These are phyloP conservation scores for Nelumbo lutea DNA, from an alignment of 164 flowering plant species.

Conservation along the genomic window DNA sequence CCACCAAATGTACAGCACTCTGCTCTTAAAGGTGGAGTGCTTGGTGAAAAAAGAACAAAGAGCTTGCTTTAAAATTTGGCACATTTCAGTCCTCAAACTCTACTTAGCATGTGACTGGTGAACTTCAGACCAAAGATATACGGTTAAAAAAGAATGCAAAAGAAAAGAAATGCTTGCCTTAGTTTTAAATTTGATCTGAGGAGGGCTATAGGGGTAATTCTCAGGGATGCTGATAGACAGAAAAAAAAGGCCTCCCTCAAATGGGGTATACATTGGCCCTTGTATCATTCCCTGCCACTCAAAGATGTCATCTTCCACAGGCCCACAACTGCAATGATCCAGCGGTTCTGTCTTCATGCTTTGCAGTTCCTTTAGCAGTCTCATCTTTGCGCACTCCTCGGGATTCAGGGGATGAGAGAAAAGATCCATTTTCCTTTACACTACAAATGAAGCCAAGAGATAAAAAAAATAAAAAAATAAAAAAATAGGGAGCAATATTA, in stretches of 20 bases:
- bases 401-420: not conserved
- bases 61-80: not conserved
- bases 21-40: not conserved
- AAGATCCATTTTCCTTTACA: not conserved
- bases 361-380: not conserved
- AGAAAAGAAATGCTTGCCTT: slow-evolving; percentile 7
- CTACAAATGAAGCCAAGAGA: too few species aligned
- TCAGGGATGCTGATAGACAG: slow-evolving; percentile 10
- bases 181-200: slow-evolving; percentile 22
- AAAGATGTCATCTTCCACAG: slow-evolving; percentile 13
- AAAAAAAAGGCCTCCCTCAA: slow-evolving; percentile 20
- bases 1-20: not conserved
- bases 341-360: not conserved
- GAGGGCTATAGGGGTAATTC: slow-evolving; percentile 20
- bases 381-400: not conserved
- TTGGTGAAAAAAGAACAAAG: not conserved
- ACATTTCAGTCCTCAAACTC: not conserved
- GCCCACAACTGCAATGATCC: slow-evolving; percentile 20
- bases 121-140: not conserved
- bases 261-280: slow-evolving; percentile 21
- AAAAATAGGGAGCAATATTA: too few species aligned
- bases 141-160: not conserved
- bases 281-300: slow-evolving; percentile 18
- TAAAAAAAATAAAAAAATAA: too few species aligned
- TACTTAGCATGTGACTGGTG: not conserved